Percentiles rank a stretch among this genome's conserved stretches.
phyloP scores from a whole-genome alignment of 2,329 filamentous ascomycete genomes.

The Venturia carpophila region DNA sequence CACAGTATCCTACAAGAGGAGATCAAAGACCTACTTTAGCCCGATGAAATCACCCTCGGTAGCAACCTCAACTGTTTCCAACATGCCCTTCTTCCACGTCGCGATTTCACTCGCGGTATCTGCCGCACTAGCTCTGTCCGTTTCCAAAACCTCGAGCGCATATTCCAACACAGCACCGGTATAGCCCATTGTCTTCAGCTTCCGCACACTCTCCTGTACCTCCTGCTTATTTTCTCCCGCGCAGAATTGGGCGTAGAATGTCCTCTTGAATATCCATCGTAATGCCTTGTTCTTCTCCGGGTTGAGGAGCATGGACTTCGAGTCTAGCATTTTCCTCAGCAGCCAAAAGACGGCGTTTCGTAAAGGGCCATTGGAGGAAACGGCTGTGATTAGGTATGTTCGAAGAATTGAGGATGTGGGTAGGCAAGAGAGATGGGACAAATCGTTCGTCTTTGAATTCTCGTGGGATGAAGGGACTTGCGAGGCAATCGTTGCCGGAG shows the following conservation, averaged over 20 bases:
- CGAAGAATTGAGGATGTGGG: slow-evolving; percentile 60
- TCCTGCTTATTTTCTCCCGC: slow-evolving; percentile 67
- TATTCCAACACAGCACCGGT: slow-evolving; percentile 79
- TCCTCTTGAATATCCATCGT: slow-evolving; percentile 63
- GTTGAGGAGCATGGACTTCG: slow-evolving; percentile 57
- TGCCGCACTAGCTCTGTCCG: slow-evolving; percentile 44
- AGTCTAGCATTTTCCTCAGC: slow-evolving; percentile 63
- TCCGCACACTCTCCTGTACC: slow-evolving; percentile 55
- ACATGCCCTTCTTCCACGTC: slow-evolving; percentile 65
- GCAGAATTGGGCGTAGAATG: slow-evolving; percentile 88
- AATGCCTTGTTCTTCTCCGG: slow-evolving; percentile 69
- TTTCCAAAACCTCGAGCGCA: slow-evolving; percentile 68
- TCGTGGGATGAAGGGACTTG: background rate
- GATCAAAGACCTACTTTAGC: slow-evolving; percentile 37
- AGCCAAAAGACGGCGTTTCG: slow-evolving; percentile 61
- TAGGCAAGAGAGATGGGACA: slow-evolving; percentile 51
- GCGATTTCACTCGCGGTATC: slow-evolving; percentile 54
- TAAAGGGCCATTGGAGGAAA: slow-evolving; percentile 63
- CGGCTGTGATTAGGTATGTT: slow-evolving; percentile 58
- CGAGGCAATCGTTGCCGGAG: background rate
- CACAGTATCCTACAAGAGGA: background rate
- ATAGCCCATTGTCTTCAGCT: slow-evolving; percentile 68
- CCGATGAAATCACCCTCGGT: slow-evolving; percentile 47
- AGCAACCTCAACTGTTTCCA: slow-evolving; percentile 59
- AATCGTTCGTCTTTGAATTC: background rate